Evolutionary conservation across 331 rosid genomes (phyloP).

Genomic region (Cydonia oblonga): DNA sequence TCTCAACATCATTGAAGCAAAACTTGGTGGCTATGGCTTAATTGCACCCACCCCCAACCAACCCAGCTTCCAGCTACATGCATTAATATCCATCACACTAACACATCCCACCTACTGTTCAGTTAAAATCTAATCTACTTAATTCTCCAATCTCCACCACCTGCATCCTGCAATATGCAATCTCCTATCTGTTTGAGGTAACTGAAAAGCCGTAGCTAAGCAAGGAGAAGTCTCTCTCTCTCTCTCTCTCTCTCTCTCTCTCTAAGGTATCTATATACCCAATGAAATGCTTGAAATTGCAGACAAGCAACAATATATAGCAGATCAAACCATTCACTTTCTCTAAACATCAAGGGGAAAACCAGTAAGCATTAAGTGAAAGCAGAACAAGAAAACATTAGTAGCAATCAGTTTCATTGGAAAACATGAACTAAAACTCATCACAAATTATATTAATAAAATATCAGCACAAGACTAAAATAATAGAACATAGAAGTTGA

Average conservation of each 20-base stretch:
- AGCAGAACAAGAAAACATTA: conserved; percentile 8
- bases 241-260: conserved; percentile 7
- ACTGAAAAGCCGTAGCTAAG: conserved; percentile 16
- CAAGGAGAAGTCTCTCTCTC: conserved; percentile 1
- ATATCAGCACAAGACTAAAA: conserved; percentile 23
- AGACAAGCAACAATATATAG: background rate
- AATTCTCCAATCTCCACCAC: conserved; percentile 18
- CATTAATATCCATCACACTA: conserved; percentile 56
- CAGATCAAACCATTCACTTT: conserved; percentile 11
- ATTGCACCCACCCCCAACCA: conserved; percentile 21
- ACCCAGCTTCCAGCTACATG: conserved; percentile 61
- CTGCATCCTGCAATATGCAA: conserved; percentile 18
- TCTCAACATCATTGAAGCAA: conserved; percentile 15
- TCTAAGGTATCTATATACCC: background rate
- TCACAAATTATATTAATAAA: conserved; percentile 13
- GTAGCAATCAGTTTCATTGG: conserved; percentile 15
- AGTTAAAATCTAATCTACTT: conserved; percentile 29
- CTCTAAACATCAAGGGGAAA: conserved; percentile 10
- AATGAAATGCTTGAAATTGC: background rate
- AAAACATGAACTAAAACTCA: conserved; percentile 5
- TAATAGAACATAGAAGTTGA: conserved; percentile 23
- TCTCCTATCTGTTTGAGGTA: conserved; percentile 18
- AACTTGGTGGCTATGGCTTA: conserved; percentile 36
- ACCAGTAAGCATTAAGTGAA: background rate
- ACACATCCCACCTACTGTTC: conserved; percentile 34